Evolutionary conservation across 108 stramenopile species (phyloP), one percentile per base, ranked within the genome.

Genomic region (Skeletonema marinoi): DNA sequence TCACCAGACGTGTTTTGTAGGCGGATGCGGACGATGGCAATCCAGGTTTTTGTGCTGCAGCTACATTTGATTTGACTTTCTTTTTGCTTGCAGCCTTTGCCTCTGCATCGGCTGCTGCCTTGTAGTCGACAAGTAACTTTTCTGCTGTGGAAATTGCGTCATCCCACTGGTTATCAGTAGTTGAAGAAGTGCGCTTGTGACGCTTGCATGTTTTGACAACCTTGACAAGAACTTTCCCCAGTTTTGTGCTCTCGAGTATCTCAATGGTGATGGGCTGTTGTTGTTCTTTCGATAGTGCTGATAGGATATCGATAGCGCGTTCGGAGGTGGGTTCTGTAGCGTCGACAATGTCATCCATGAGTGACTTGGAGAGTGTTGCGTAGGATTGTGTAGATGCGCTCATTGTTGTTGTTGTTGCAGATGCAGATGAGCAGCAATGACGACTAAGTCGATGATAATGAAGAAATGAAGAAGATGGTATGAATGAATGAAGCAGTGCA

Each of bases 121-220:
- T 93, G 75, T 78, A 86, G 6, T 58, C 60, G 0, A 48, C 63
- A 38, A 91, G 50, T 6, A 91, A 39, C 36, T 38, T 50, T 35
- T 85, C 65, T 4, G 80, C 71, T 1, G 30, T 54, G 7, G 35
- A 32, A 12, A 88, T 71, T 25, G 73, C 60, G 0, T 31, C 58
- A 21, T 88, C 78, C 86, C 84, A 90, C 51, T 74, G 41, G 8
- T 60, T 59, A 9, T 71, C 73, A 4, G 25, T 11, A 13, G 30
- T 29, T 3, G 78, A 44, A 4, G 87, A 44, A 4, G 87, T 87
- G 1, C 91, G 80, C 59, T 87, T 77, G 71, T 85, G 84, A 13
- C 91, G 82, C 56, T 80, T 82, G 67, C 89, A 85, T 29, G 86
- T 41, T 60, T 82, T 78, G 77, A 88, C 63, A 11, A 63, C n/a